A percentile compares a stretch with the other conserved stretches of the same genome.
These are phyloP conservation scores for Cladophialophora bantiana DNA, from an alignment of 2,329 filamentous ascomycete genomes.

Conservation along the genomic window DNA sequence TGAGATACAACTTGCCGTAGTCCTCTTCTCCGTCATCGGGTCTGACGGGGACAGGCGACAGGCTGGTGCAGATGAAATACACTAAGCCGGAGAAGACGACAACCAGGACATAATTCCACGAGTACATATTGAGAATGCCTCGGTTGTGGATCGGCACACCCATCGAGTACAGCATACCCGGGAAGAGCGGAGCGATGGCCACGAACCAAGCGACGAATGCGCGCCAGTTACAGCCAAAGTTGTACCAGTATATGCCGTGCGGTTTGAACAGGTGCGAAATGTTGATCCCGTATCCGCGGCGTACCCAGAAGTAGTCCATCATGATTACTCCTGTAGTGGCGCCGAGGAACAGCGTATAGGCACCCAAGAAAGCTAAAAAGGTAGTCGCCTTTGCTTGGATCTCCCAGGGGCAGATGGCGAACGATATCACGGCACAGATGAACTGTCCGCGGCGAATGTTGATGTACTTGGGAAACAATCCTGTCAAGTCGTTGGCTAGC, in stretches of 20 bases:
- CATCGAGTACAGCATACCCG: slow-evolving; percentile 53
- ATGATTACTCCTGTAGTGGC: slow-evolving; percentile 38
- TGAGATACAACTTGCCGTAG: slow-evolving; percentile 15
- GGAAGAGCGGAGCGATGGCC: slow-evolving; percentile 63
- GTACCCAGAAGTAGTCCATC: slow-evolving; percentile 37
- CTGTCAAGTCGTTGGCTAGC: slow-evolving; percentile 57
- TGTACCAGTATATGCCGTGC: slow-evolving; percentile 32
- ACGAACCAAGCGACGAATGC: slow-evolving; percentile 65
- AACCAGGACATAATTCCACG: slow-evolving; percentile 60
- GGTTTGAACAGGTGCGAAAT: slow-evolving; percentile 34
- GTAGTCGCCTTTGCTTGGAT: slow-evolving; percentile 51
- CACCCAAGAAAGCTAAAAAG: slow-evolving; percentile 50
- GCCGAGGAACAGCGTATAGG: slow-evolving; percentile 37
- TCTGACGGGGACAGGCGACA: slow-evolving; percentile 7
- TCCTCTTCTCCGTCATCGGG: slow-evolving; percentile 13
- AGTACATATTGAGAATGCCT: slow-evolving; percentile 64
- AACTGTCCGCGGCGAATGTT: slow-evolving; percentile 58
- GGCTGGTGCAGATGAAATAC: slow-evolving; percentile 3
- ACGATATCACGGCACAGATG: slow-evolving; percentile 49
- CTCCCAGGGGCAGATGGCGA: slow-evolving; percentile 56
- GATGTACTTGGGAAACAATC: slow-evolving; percentile 60
- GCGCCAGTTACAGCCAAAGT: slow-evolving; percentile 64
- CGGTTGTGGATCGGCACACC: slow-evolving; percentile 41
- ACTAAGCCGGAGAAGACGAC: slow-evolving; percentile 18
- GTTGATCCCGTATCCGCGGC: slow-evolving; percentile 26